Evolutionary conservation across 2,329 filamentous ascomycete genomes (phyloP), one percentile per base, ranked within the genome.

Genomic region (Metarhizium brunneum): DNA sequence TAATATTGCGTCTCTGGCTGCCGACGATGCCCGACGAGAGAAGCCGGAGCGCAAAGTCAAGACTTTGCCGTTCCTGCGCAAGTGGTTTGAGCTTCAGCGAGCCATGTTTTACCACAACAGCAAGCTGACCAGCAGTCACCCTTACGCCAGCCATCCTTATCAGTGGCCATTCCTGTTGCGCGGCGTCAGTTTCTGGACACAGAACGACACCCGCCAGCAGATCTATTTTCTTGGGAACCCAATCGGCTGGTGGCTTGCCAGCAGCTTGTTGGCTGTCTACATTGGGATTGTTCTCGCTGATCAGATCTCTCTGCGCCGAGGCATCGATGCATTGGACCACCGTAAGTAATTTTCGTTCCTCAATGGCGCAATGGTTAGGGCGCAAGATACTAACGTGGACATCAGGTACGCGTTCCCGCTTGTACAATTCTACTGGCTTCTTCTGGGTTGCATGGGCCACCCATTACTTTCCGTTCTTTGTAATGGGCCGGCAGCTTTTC

Each of bases 31-130:
- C 43, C 90, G 94, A 57, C 83, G 90, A 59, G 75, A 84, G 57
- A 94, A 88, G 76, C 81, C 89, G 59, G 81, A 86, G 65, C 86
- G 85, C 64, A 81, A 92, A 74, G 81, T 92, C 68, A 96, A 95
- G 78, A 79, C 79, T 20, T 71, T 97, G 66, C 86, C 92, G 18
- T 99, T 99, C 81, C 75, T 96, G 62, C 84, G 82, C 66, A 99
- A 99, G 77, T 99, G 92, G 80, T 84, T 96, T 61, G 94, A 99
- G 77, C 81, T 99, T 57, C 94, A 99, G 74, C 85, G 92, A 52
- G 90, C 92, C 65, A 99, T 99, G 92, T 99, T 99, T 81, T 92
- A 88, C 81, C 94, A 99, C 80, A 99, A 99, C 81, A 97, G 92
- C 72, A 92, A 95, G 65, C 78, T 99, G 68, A 99, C 94, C 48